Base-by-base conservation (phyloP, 805 yeast genomes). In the Limtongia smithiae region DNA sequence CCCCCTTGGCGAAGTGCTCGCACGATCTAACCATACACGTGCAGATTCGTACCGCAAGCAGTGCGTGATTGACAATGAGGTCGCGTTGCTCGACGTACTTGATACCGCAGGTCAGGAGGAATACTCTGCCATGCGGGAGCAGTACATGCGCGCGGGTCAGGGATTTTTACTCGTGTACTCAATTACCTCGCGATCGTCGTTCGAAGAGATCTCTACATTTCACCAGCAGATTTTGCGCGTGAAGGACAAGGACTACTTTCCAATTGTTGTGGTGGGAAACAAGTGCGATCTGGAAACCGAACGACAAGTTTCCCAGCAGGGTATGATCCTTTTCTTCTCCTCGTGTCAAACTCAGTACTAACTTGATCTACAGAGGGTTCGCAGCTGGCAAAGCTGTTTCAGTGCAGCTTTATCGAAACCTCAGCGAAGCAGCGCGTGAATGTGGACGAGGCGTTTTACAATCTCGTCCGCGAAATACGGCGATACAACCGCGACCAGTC, bases 101-200 rank as follows among this genome's bases (percentile, higher is more conserved):
- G 98, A 93, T 68, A 93, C 98, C 18, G 98, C 98, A 1, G 98
- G 98, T 36, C 89, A 83, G 69, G 93, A 85, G 65, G 90, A 83
- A 64, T 84, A 83, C 64, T 78, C 84, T 37, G 83, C 88, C 28
- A 65, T 78, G 73, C 69, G 78, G 52, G 93, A 84, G 68, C 91
- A 87, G 64, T 90, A 90, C 70, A 90, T 90, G 93, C 57, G 62
- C 5, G 60, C 62, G 6, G 64, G 64, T 12, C 59, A 89, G 67
- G 97, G 97, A 11, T 90, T 90, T 61, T 70, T 90, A 40, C 71
- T 90, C 46, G 96, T 89, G 9, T 93, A 91, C 66, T 81, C 93
- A 28, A 85, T 93, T 56, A 88, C 93, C 41, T 85, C 91, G 51
- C 76, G 86, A 55, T 79, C 82, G 59, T 82, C 96, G 2, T 86